A percentile compares a stretch with the other conserved stretches of the same genome.
Evolutionary conservation across 352 stramenopile genomes (phyloP).

Genomic region (Peronosclerospora sorghi): DNA sequence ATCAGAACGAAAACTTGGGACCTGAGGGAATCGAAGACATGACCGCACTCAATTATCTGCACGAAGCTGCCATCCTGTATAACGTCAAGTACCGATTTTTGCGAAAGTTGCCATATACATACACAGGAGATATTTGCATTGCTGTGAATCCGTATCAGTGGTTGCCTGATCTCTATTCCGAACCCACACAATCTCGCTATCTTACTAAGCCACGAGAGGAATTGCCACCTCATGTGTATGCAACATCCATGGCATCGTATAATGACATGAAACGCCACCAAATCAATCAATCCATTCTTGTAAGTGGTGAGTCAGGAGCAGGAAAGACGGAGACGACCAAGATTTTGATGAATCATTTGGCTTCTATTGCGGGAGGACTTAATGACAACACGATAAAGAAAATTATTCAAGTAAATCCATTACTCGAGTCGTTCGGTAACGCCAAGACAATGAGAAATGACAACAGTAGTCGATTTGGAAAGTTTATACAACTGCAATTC

Average conservation of each 20-base stretch:
- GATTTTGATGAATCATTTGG: conserved; percentile 84
- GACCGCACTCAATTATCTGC: conserved; percentile 82
- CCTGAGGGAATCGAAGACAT: conserved; percentile 71
- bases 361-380: conserved; percentile 47
- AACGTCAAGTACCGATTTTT: conserved; percentile 85
- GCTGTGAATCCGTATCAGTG: conserved; percentile 94
- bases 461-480: conserved; percentile 94
- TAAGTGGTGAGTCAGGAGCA: conserved; percentile 77
- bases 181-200: conserved; percentile 61
- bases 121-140: conserved; percentile 94
- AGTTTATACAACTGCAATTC: conserved; percentile 96
- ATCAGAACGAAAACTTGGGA: conserved; percentile 66
- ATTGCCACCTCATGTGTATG: conserved; percentile 59
- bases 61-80: conserved; percentile 87
- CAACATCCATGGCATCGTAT: conserved; percentile 57
- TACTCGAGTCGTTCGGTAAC: conserved; percentile 82
- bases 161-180: conserved; percentile 77
- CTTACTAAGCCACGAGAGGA: conserved; percentile 45
- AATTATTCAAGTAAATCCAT: conserved; percentile 73
- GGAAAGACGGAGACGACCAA: conserved; percentile 86
- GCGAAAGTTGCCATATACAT: conserved; percentile 89
- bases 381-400: conserved; percentile 74
- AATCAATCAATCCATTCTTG: conserved; percentile 78
- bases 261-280: conserved; percentile 49
- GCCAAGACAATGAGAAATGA: conserved; percentile 95